Evolutionary conservation across 306 rosid genomes (phyloP), one percentile per base, ranked within the genome.

Genomic region (Ochetophila trinervis): DNA sequence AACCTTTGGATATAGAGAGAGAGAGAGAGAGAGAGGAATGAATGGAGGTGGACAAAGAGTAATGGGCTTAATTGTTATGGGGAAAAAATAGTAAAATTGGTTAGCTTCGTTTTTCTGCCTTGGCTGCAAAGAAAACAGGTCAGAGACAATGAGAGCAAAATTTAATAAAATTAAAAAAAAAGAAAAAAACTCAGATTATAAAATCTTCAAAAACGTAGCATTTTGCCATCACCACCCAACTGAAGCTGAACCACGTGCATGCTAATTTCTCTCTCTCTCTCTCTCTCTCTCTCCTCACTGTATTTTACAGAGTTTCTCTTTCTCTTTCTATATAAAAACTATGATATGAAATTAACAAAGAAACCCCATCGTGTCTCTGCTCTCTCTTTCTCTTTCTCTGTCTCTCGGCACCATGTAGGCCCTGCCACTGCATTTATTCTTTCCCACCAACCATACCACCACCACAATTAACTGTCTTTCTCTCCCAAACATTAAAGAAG

Each of bases 191-290:
- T 18, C 24, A 15, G 11, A 62, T 5, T 45, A 50, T 18, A 50
- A 73, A 63, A 62, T 60, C 47, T 16, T 61, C 49, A 44, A 49
- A 57, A 58, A 66, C 52, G 69, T 37, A 81, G 85, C 77, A 84
- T 79, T 62, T 84, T 74, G 88, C 79, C 78, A 84, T 79, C 91
- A 69, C 81, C 91, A 69, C 71, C 57, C 44, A 81, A 78, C 61
- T 34, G 84, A 78, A 80, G 78, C 51, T 80, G 63, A 84, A 82
- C 72, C 96, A 89, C 88, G 96, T 89, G 96, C 91, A 86, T 75
- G 89, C 64, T 45, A 54, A 55, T n/a, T 19, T 40, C 53, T 8
- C 45, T 8, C 14, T 24, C 34, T 40, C 63, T 60, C 62, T 77
- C 49, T 30, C 48, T 52, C 57, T 67, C 52, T 35, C 57, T 64